phyloP scores from a whole-genome alignment of 2,329 filamentous ascomycete genomes.

The Ampelomyces quisqualis region DNA sequence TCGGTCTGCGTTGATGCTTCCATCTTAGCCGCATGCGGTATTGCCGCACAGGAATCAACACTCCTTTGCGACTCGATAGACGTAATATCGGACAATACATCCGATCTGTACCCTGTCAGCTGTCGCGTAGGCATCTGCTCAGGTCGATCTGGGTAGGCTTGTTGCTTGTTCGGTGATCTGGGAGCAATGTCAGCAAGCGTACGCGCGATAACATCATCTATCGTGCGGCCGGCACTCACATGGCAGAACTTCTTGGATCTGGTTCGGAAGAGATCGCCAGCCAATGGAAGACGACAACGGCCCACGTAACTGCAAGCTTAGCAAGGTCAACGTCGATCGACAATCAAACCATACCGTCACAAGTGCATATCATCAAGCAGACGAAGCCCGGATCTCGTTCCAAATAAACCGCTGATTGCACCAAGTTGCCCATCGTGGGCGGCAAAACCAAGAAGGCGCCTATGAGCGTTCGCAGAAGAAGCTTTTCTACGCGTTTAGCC shows the following conservation, averaged over 20 bases:
- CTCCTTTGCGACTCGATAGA: not conserved
- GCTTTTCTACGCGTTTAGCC: conserved; percentile 24
- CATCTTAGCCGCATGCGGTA: no score
- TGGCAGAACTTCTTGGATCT: conserved; percentile 12
- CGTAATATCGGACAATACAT: not conserved
- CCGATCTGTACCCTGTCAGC: no score
- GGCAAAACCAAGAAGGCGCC: conserved; percentile 44
- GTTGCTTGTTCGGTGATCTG: no score
- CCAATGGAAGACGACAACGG: conserved; percentile 39
- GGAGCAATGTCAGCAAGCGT: no score
- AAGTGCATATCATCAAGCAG: conserved; percentile 44
- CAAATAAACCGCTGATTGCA: conserved; percentile 29
- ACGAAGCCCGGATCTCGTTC: conserved; percentile 46
- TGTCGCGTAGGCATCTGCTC: no score
- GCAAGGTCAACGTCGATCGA: not conserved
- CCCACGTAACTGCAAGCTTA: conserved; percentile 37
- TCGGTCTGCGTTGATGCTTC: not conserved
- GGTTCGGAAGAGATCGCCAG: conserved; percentile 32
- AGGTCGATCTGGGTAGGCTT: no score
- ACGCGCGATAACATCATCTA: no score
- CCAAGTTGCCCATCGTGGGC: conserved; percentile 44
- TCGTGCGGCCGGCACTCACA: conserved; percentile 18
- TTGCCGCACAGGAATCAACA: no score
- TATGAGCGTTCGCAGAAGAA: conserved; percentile 33
- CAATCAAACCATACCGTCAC: conserved; percentile 41